Evolutionary conservation across 768 basidiomycete genomes (phyloP), one percentile per base, ranked within the genome.

Genomic region (Trametopsis cervina): DNA sequence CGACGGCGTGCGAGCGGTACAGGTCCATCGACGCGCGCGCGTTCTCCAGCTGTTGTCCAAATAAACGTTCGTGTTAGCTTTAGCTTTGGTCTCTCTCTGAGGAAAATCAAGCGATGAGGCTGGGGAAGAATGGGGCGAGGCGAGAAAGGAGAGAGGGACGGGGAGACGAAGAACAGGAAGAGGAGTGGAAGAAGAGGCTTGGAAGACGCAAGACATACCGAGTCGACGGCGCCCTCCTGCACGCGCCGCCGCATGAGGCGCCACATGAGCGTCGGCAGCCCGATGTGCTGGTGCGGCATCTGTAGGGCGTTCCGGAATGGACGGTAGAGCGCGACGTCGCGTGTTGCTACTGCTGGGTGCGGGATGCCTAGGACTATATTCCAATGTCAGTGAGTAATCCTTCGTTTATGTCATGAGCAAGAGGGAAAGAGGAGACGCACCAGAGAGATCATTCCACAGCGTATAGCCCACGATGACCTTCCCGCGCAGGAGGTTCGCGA

Each of bases 11-110:
- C 12, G 85, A 74, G 46, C 76, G 72, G 59, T 75, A 77, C 17
- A 77, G 56, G 55, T 77, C 76, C 38, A 76, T 60, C 6, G 70
- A 62, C 2, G 77, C 77, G 22, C 88, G 78, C 2, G 85, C 83
- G 58, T 89, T 89, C 63, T 91, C 89, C 27, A 84, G 63, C 89
- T 91, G 58, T n/a, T n/a, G n/a, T n/a, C n/a, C n/a, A n/a, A n/a
- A n/a, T n/a, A n/a, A n/a, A 13, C 49, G 36, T 50, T 42, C 43
- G 29, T n/a, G n/a, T n/a, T n/a, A n/a, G n/a, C n/a, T n/a, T n/a
- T n/a, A n/a, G n/a, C n/a, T n/a, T n/a, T n/a, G n/a, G n/a, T n/a
- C n/a, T n/a, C n/a, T n/a, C n/a, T n/a, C n/a, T n/a, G n/a, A n/a
- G n/a, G n/a, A n/a, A n/a, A n/a, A n/a, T n/a, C n/a, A n/a, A n/a